These are phyloP conservation scores for Penicillium sp. DNA, from an alignment of 2,329 filamentous ascomycete genomes.

Conservation along the genomic window DNA sequence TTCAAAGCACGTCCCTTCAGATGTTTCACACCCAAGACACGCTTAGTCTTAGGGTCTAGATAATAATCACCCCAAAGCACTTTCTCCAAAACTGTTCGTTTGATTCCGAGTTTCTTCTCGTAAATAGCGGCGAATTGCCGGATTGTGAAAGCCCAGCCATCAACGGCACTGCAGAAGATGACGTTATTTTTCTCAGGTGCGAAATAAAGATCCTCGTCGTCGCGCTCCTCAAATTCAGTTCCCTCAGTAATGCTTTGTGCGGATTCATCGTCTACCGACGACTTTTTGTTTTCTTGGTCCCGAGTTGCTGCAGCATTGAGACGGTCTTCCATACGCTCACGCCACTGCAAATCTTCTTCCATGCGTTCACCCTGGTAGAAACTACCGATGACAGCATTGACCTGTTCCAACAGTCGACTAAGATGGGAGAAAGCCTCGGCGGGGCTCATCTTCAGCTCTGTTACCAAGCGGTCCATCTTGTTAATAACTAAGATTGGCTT, in stretches of 20 bases:
- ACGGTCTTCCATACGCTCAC: constrained; percentile 85
- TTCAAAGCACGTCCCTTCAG: constrained; percentile 88
- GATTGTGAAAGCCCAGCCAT: constrained; percentile 98
- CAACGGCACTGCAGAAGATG: constrained; percentile 95
- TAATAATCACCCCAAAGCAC: constrained; percentile 97
- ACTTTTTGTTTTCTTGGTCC: constrained; percentile 50
- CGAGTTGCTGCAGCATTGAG: constrained; percentile 70
- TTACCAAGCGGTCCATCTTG: constrained; percentile 94
- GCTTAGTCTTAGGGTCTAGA: constrained; percentile 93
- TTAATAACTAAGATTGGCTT: constrained; percentile 95
- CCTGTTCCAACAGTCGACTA: constrained; percentile 85
- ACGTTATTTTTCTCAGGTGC: constrained; percentile 98
- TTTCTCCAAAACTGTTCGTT: constrained; percentile 81
- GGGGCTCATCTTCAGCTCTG: constrained; percentile 91
- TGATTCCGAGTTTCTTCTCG: constrained; percentile 96
- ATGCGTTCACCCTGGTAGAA: constrained; percentile 98
- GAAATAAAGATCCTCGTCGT: constrained; percentile 97
- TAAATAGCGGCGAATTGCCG: constrained; percentile 91
- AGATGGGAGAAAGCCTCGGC: constrained; percentile 86
- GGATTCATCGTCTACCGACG: constrained; percentile 46
- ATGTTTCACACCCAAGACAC: constrained; percentile 86
- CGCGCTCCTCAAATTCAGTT: constrained; percentile 76
- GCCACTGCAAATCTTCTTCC: constrained; percentile 97
- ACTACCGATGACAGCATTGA: constrained; percentile 94
- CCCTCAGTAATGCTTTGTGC: constrained; percentile 51